Base-by-base conservation (phyloP, 2,329 filamentous ascomycete genomes). In the Colletotrichum lentis region DNA sequence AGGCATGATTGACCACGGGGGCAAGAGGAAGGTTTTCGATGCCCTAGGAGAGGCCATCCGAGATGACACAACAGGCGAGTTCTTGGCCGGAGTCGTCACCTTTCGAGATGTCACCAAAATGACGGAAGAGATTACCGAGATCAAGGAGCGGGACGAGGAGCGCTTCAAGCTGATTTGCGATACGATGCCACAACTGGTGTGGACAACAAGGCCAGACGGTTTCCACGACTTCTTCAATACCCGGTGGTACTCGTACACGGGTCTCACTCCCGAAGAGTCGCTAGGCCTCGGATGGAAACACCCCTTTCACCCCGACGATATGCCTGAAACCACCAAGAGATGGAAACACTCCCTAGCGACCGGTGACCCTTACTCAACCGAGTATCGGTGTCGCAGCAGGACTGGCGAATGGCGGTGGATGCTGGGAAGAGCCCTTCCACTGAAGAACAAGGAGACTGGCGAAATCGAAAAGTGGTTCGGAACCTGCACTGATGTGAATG, bases 191-290 rank as follows among this genome's bases (percentile, higher is more conserved):
- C 88, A 90, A 73, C 80, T 90, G 78, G 88, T 94, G 5, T 95
- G 91, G 91, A 93, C 90, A 0, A 87, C 91, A 0, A 88, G 80
- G 0, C 84, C 90, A 0, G 85, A 90, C 18, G 91, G 92, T 0
- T 72, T 80, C 31, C 84, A 88, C 71, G 91, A 94, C 73, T 94
- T 92, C 78, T 94, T 90, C 77, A 92, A 91, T 67, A 86, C 87
- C 54, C 82, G 89, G n/a, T 95, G 91, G 90, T 92, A 92, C 73
- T 85, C 87, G n/a, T 94, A 92, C 73, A 94, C 92, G 0, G 90
- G 92, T 0, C 77, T 93, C 27, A 84, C 83, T 0, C 81, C 83
- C 11, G 86, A 90, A 52, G 81, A 89, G 11, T 91, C 88, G 31
- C 72, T 90, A 2, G 91, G 90, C 0, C 74, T 81, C 37, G 85